phyloP scores from a whole-genome alignment of 129 eudicot genomes.

The Cynara cardunculus region DNA sequence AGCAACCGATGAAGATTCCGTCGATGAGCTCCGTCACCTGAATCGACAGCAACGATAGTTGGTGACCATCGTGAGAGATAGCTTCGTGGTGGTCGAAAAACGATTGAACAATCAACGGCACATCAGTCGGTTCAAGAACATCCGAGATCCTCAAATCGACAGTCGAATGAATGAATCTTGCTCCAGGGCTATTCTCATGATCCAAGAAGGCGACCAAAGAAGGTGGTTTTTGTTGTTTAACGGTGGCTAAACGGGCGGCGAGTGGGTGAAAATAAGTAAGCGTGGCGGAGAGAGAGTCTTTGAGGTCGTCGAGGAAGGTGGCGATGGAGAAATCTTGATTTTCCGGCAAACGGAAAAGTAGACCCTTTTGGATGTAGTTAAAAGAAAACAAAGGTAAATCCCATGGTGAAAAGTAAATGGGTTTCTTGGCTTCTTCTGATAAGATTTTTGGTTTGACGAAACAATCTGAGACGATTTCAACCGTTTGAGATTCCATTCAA shows the following conservation, averaged over 20 bases:
- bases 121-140: slow-evolving; percentile 30
- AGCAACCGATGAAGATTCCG: slow-evolving; percentile 33
- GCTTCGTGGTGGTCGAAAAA: background rate
- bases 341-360: background rate
- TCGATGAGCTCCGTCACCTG: slow-evolving; percentile 33
- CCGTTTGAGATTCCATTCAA: background rate
- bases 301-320: background rate
- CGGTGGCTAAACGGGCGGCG: slow-evolving; percentile 1
- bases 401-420: slow-evolving; percentile 34
- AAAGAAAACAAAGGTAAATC: slow-evolving; percentile 31
- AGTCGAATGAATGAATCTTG: slow-evolving; percentile 33
- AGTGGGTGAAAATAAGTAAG: background rate
- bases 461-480: slow-evolving; percentile 33
- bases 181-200: slow-evolving; percentile 6
- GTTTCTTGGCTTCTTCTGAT: slow-evolving; percentile 26
- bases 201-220: slow-evolving; percentile 18
- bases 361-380: slow-evolving; percentile 11
- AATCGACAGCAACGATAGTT: background rate
- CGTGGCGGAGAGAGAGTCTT: background rate
- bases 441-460: slow-evolving; percentile 30
- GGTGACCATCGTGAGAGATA: background rate
- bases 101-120: background rate
- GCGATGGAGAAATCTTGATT: background rate
- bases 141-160: slow-evolving; percentile 21
- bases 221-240: slow-evolving; percentile 25